Base-by-base conservation (phyloP, 352 stramenopile genomes). In the Phytophthora agathidicida region DNA sequence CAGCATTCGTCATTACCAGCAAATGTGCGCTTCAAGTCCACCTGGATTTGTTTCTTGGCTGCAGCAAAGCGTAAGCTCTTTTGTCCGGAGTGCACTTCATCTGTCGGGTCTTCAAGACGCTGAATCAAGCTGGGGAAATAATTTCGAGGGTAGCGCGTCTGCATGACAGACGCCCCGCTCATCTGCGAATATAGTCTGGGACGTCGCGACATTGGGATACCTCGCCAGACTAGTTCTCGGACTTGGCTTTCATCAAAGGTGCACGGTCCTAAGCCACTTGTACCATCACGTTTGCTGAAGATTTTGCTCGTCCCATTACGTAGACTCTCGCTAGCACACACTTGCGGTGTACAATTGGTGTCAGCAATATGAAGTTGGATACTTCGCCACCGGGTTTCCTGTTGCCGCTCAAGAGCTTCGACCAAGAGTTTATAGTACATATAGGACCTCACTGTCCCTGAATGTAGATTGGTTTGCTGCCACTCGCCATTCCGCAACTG, bases 21-120 rank as follows among this genome's bases (percentile, higher is more conserved):
- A 60, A 91, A 91, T 1, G 81, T 91, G 14, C 81, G 79, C 52
- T 87, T 74, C 16, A 91, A 55, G 59, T 91, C 81, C 24, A 84
- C 75, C 28, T 80, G 65, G 23, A 91, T 85, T 42, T 91, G 78
- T 35, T 67, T 77, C 13, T 77, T 61, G 2, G 75, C 65, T 10
- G 60, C 49, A 2, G 77, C 41, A 31, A 89, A 89, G 2, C 44
- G 48, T 2, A 44, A 58, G 22, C 16, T 37, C 28, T 60, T 62
- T 7, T 46, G 28, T 22, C 42, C 23, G 7, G 41, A 62, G 35
- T 63, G 48, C 14, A 63, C 37, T 44, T 53, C 43, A 32, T 67
- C 62, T 4, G 37, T 57, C 27, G 62, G 62, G n/a, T 71, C 44
- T 47, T 64, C 49, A 11, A 67, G 50, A 17, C 43, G 56, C 30